These are phyloP conservation scores for Fusarium cyanostomum DNA, from an alignment of 2,329 filamentous ascomycete species.

Conservation along the genomic window DNA sequence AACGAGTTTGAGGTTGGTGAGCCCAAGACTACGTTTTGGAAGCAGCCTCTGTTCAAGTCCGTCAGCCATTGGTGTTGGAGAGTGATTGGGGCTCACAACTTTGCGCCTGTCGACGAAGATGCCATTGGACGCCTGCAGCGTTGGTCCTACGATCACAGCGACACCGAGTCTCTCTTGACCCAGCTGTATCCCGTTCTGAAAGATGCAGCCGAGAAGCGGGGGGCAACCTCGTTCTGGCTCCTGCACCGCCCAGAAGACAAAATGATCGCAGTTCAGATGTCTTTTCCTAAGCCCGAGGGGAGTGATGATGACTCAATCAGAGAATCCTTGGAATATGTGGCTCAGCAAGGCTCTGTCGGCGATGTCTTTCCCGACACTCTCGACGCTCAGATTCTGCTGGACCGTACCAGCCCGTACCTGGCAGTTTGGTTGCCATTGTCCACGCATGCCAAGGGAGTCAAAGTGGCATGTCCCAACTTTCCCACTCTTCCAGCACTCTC, in stretches of 20 bases:
- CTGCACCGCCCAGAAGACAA: slow-evolving; percentile 19
- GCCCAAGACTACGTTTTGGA: slow-evolving; percentile 35
- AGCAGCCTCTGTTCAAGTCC: slow-evolving; percentile 29
- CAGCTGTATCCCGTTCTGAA: slow-evolving; percentile 33
- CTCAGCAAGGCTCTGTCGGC: neutral
- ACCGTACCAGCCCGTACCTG: slow-evolving; percentile 22
- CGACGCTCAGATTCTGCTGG: neutral
- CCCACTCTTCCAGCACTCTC: neutral
- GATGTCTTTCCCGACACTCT: slow-evolving; percentile 23
- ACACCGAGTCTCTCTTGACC: slow-evolving; percentile 18
- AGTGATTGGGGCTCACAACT: slow-evolving; percentile 34
- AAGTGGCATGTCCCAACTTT: slow-evolving; percentile 25
- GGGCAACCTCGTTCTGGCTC: slow-evolving; percentile 31
- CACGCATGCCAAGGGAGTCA: neutral
- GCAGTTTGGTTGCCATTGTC: slow-evolving; percentile 30
- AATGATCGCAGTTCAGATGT: slow-evolving; percentile 30
- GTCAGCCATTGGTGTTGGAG: slow-evolving; percentile 25
- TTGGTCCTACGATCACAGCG: slow-evolving; percentile 23
- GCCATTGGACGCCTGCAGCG: slow-evolving; percentile 32
- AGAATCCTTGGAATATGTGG: neutral
- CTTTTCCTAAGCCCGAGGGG: slow-evolving; percentile 7
- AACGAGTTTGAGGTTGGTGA: slow-evolving; percentile 37
- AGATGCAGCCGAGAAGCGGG: slow-evolving; percentile 23
- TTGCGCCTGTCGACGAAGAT: slow-evolving; percentile 13
- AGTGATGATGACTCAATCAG: slow-evolving; percentile 4